A percentile compares a stretch with the other conserved stretches of the same genome.
phyloP scores from a whole-genome alignment of 2,329 filamentous ascomycete genomes.

The Neospermospora avenae region DNA sequence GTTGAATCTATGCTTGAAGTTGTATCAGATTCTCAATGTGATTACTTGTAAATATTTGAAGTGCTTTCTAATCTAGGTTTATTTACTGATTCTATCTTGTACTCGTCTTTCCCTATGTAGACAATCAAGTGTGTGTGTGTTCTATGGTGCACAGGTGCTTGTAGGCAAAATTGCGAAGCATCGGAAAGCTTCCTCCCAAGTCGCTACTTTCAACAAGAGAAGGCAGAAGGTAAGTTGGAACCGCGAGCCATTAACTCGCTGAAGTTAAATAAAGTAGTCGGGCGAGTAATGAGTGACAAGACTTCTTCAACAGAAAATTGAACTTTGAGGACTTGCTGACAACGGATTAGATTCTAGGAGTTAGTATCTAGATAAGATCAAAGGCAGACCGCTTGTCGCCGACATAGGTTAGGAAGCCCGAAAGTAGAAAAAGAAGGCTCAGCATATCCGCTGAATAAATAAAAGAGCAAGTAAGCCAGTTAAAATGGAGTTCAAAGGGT shows the following conservation, averaged over 20 bases:
- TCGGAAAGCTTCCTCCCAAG: not conserved
- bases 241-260: not conserved
- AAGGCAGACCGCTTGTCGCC: not conserved
- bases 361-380: not conserved
- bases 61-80: constrained; percentile 10
- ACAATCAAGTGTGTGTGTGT: constrained; percentile 4
- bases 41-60: constrained; percentile 10
- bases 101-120: constrained; percentile 3
- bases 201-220: not conserved
- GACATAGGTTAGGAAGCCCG: not conserved
- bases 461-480: not conserved
- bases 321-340: not conserved
- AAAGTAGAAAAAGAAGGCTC: not conserved
- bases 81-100: constrained; percentile 7
- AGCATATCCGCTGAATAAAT: not conserved
- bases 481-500: not conserved
- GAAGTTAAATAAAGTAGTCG: not conserved
- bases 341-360: not conserved
- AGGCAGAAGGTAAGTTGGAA: not conserved
- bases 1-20: constrained; percentile 1
- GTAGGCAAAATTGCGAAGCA: not conserved
- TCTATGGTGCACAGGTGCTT: not conserved
- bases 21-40: constrained; percentile 3
- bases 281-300: not conserved
- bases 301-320: not conserved